Percentiles rank a stretch among this genome's conserved stretches.
Evolutionary conservation across 1,139 yeast genomes (phyloP).

Genomic region (Pichia sp.): DNA sequence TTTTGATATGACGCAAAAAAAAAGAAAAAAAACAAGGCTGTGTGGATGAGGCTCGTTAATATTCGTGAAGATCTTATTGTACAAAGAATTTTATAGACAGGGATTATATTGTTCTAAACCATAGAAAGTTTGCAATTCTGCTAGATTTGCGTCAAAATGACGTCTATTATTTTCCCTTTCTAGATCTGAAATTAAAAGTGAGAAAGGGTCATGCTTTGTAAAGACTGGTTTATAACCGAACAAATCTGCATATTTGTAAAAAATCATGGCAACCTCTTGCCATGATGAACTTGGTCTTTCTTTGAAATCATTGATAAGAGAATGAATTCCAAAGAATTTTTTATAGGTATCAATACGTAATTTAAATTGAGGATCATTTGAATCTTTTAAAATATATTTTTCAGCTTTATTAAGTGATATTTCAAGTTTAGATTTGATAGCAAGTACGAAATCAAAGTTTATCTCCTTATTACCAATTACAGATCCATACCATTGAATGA

Average conservation of each 20-base stretch:
- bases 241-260: constrained; percentile 18
- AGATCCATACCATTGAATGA: constrained; percentile 22
- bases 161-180: constrained; percentile 6
- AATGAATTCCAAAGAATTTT: constrained; percentile 17
- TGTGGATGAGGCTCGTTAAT: no score
- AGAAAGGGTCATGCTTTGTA: constrained; percentile 15
- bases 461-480: constrained; percentile 10
- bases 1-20: no score
- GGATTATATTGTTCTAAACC: constrained; percentile 6
- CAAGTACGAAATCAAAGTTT: constrained; percentile 14
- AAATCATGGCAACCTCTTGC: constrained; percentile 23
- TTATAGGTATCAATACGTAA: constrained; percentile 5
- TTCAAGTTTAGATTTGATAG: constrained; percentile 20
- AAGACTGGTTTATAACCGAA: constrained; percentile 16
- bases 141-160: constrained; percentile 11
- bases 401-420: constrained; percentile 20
- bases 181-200: constrained; percentile 11
- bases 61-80: no score
- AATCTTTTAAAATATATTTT: constrained; percentile 11
- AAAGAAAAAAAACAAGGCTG: no score
- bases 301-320: constrained; percentile 13
- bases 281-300: constrained; percentile 17
- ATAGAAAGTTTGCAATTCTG: constrained; percentile 11
- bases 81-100: no score
- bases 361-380: not conserved